Conservation (phyloP, 352 stramenopile genomes). For the Globisporangium yorkense region DNA sequence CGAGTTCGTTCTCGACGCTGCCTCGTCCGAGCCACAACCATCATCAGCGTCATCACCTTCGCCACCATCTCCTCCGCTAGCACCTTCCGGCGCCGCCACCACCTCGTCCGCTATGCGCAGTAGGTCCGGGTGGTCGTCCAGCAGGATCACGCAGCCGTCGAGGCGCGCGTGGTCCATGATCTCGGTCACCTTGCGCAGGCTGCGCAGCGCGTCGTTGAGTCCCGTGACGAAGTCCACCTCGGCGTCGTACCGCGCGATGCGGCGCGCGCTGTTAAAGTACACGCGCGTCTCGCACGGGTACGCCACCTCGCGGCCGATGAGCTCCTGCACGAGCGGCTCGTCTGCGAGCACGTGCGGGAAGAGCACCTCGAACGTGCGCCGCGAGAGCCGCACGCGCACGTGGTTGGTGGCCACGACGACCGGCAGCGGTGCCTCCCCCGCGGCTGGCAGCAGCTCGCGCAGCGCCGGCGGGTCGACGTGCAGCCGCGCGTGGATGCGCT, state of each 20-base stretch:
- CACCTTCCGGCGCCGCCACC: background rate
- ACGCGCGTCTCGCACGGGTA: constrained; percentile 35
- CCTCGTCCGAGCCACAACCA: too few relatives aligned
- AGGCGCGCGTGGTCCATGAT: constrained; percentile 16
- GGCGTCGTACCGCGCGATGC: constrained; percentile 32
- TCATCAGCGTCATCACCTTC: background rate
- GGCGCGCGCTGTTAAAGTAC: constrained; percentile 36
- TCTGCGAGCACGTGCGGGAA: constrained; percentile 42
- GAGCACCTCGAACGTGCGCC: constrained; percentile 34
- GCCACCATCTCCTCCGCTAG: too few relatives aligned
- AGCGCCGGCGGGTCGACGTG: constrained; percentile 10
- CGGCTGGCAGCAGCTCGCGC: constrained; percentile 9
- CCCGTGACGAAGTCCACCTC: constrained; percentile 40
- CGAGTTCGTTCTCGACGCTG: background rate
- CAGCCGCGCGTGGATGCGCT: constrained; percentile 11
- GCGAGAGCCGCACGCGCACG: constrained; percentile 24
- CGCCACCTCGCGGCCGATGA: constrained; percentile 27
- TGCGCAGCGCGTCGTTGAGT: constrained; percentile 24
- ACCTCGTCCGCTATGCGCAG: constrained; percentile 2
- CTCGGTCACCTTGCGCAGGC: constrained; percentile 8
- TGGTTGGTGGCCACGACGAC: constrained; percentile 10
- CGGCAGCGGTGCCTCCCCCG: constrained; percentile 7
- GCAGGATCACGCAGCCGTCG: constrained; percentile 12
- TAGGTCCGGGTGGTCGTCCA: constrained; percentile 3
- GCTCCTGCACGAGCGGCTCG: constrained; percentile 23